Conservation (phyloP, 352 stramenopile genomes). For the Phytopythium kandeliae region DNA sequence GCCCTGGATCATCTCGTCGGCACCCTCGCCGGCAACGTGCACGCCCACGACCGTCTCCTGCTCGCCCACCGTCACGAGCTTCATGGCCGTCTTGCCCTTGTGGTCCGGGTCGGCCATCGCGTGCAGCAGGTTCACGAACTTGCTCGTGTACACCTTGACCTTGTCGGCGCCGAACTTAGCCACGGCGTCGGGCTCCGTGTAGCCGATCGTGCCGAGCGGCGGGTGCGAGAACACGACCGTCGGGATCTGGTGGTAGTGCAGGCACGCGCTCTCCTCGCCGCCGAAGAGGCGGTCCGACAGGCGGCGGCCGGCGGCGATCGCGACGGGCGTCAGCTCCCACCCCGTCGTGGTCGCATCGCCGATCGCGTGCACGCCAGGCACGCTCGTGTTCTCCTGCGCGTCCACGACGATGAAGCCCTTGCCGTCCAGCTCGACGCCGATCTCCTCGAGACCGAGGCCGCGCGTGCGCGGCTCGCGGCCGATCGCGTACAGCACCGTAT, state of each 20-base stretch:
- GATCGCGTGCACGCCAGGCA: constrained; percentile 86
- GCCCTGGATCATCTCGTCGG: constrained; percentile 97
- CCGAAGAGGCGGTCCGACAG: constrained; percentile 91
- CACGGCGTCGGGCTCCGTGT: constrained; percentile 91
- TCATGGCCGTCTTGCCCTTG: constrained; percentile 93
- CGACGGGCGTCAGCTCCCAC: constrained; percentile 87
- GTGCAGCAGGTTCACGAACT: constrained; percentile 96
- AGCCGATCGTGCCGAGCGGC: constrained; percentile 92
- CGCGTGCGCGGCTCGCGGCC: constrained; percentile 89
- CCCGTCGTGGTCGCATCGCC: constrained; percentile 89
- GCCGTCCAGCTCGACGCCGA: constrained; percentile 76
- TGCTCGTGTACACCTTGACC: constrained; percentile 94
- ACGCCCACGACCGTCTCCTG: constrained; percentile 93
- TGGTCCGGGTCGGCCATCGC: constrained; percentile 86
- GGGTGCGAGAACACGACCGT: constrained; percentile 97
- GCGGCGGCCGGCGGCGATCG: constrained; percentile 82
- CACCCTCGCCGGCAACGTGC: constrained; percentile 91
- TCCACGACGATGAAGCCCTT: constrained; percentile 87
- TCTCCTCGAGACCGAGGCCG: constrained; percentile 70
- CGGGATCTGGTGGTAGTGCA: constrained; percentile 93
- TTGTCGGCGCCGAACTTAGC: constrained; percentile 91
- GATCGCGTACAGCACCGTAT: constrained; percentile 61
- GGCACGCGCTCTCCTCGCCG: constrained; percentile 58
- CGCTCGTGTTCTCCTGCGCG: constrained; percentile 88
- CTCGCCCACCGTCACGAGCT: constrained; percentile 85